A percentile compares a stretch with the other conserved stretches of the same genome.
These are phyloP conservation scores for Trichoderma sp. DNA, from an alignment of 2,329 filamentous ascomycete species.

Conservation along the genomic window DNA sequence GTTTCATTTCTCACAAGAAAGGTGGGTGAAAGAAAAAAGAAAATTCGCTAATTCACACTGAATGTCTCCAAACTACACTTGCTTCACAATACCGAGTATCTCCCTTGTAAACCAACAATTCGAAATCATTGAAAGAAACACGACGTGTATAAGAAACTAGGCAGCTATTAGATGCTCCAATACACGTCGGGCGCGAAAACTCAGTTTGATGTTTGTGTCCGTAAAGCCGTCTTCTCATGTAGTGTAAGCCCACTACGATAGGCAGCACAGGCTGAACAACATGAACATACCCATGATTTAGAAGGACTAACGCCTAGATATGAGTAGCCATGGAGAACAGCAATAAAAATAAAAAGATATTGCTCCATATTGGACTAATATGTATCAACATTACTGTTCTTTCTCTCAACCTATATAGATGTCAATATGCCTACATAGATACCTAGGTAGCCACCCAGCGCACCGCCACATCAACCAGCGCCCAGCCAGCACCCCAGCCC, in stretches of 20 bases:
- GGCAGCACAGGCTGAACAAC: neutral
- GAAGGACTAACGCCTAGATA: too few species aligned
- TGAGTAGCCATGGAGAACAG: neutral
- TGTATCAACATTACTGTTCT: too few species aligned
- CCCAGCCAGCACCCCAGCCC: neutral
- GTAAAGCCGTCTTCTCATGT: neutral
- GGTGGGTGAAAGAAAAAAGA: too few species aligned
- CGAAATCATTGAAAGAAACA: neutral
- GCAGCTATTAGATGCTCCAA: too few species aligned
- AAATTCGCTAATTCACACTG: neutral
- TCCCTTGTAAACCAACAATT: neutral
- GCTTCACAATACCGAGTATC: neutral
- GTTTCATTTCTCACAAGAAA: neutral
- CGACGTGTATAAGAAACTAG: neutral
- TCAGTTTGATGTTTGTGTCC: neutral
- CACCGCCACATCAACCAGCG: slow-evolving; percentile 1
- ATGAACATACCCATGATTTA: neutral
- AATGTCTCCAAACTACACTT: neutral
- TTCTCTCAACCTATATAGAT: too few species aligned
- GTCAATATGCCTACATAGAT: too few species aligned
- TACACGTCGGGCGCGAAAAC: neutral
- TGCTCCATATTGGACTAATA: too few species aligned
- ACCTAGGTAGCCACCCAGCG: neutral
- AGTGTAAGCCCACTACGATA: neutral
- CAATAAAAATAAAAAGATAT: too few species aligned